phyloP scores from a whole-genome alignment of 2,329 filamentous ascomycete genomes.

The Penicillium freii region DNA sequence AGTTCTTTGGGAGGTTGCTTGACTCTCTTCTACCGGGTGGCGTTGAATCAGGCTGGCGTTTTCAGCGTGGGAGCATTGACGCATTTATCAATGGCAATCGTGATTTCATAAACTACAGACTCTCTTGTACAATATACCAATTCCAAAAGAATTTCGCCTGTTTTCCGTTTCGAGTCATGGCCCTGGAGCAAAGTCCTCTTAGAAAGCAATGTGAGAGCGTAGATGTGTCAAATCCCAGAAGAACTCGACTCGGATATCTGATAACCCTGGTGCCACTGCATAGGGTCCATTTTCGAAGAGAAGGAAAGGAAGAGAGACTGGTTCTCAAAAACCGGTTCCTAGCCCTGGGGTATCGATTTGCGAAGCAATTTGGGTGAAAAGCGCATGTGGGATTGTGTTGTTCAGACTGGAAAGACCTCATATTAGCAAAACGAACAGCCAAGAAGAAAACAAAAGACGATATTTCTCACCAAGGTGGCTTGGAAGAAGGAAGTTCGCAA shows the following conservation, averaged over 20 bases:
- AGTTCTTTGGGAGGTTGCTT: neutral
- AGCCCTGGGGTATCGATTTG: conserved; percentile 10
- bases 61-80: conserved; percentile 14
- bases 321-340: neutral
- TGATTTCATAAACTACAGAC: conserved; percentile 23
- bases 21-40: conserved; percentile 10
- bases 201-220: neutral
- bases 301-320: neutral
- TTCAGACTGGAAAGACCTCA: conserved; percentile 3
- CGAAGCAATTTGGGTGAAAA: neutral
- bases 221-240: neutral
- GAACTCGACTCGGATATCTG: neutral
- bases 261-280: neutral
- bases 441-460: neutral
- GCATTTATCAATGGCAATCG: conserved; percentile 17
- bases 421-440: neutral
- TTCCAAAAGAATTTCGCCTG: conserved; percentile 13
- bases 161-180: neutral
- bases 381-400: neutral
- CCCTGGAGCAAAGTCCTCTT: neutral
- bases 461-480: conserved; percentile 67
- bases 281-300: neutral
- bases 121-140: conserved; percentile 30
- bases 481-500: conserved; percentile 92
- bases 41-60: conserved; percentile 17